These are phyloP conservation scores for Hortaea werneckii DNA, from an alignment of 2,329 filamentous ascomycete genomes.

Conservation along the genomic window DNA sequence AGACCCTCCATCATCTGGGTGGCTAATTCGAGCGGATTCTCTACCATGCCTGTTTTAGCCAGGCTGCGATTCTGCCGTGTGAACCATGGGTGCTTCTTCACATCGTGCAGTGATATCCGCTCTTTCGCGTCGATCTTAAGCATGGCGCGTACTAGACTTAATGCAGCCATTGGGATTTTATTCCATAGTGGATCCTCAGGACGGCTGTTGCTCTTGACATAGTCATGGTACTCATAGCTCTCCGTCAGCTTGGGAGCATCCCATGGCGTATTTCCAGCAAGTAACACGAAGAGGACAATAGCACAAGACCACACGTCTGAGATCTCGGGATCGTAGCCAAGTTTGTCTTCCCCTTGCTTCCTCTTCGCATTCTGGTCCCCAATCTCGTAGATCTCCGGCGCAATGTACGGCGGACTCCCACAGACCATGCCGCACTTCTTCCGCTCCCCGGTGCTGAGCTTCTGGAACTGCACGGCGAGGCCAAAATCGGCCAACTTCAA, in stretches of 20 bases:
- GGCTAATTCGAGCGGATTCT: conserved; percentile 74
- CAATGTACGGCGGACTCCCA: conserved; percentile 93
- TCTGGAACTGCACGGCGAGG: conserved; percentile 84
- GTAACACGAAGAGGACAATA: conserved; percentile 89
- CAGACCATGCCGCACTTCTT: conserved; percentile 84
- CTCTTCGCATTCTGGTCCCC: conserved; percentile 37
- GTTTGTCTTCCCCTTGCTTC: conserved; percentile 38
- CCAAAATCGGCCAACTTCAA: conserved; percentile 96
- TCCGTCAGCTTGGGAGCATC: conserved; percentile 69
- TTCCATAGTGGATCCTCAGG: conserved; percentile 68
- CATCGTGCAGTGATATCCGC: conserved; percentile 76
- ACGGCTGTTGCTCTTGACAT: conserved; percentile 65
- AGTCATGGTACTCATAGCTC: conserved; percentile 89
- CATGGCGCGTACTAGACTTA: conserved; percentile 86
- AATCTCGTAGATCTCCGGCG: conserved; percentile 67
- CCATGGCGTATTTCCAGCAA: conserved; percentile 97
- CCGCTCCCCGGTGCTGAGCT: conserved; percentile 59
- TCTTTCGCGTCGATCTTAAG: conserved; percentile 66
- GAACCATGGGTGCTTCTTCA: conserved; percentile 91
- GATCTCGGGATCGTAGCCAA: conserved; percentile 64
- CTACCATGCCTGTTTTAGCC: conserved; percentile 60
- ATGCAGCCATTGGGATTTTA: conserved; percentile 59
- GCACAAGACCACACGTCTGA: conserved; percentile 97
- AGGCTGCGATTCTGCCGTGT: conserved; percentile 72
- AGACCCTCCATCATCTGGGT: conserved; percentile 90